A percentile compares a stretch with the other conserved stretches of the same genome.
These are phyloP conservation scores for Myxozyma udenii DNA, from an alignment of 805 yeast species.

Conservation along the genomic window DNA sequence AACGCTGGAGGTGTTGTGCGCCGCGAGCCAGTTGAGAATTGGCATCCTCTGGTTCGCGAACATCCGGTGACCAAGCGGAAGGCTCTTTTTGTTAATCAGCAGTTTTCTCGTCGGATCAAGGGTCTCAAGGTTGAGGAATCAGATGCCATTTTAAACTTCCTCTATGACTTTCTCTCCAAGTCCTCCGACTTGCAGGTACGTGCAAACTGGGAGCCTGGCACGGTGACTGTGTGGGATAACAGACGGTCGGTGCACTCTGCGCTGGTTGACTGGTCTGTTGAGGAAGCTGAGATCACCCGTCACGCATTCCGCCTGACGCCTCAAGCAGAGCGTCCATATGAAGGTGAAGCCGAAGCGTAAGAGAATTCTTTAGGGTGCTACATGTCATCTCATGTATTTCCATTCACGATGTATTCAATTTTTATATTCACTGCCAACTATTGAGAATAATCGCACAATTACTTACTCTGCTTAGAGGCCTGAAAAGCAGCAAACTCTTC, in stretches of 20 bases:
- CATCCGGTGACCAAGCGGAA: conserved; percentile 67
- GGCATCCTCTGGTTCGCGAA: conserved; percentile 60
- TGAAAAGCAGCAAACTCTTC: conserved; percentile 23
- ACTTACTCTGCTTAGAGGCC: conserved; percentile 9
- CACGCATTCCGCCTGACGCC: conserved; percentile 78
- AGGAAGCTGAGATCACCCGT: conserved; percentile 49
- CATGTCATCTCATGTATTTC: no score
- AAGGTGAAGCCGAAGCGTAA: conserved; percentile 1
- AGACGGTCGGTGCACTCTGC: conserved; percentile 69
- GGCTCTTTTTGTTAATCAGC: conserved; percentile 46
- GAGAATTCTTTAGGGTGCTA: no score
- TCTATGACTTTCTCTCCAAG: conserved; percentile 51
- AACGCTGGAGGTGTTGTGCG: conserved; percentile 51
- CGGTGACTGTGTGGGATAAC: conserved; percentile 77
- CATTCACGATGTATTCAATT: no score
- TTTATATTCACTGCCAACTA: no score
- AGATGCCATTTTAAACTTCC: conserved; percentile 54
- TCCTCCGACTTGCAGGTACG: conserved; percentile 64
- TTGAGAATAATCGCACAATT: no score
- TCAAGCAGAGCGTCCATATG: conserved; percentile 63
- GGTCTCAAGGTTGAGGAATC: conserved; percentile 74
- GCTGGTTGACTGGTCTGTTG: conserved; percentile 54
- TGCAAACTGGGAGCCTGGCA: conserved; percentile 66
- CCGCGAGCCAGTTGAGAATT: conserved; percentile 48
- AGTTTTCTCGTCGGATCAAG: conserved; percentile 57